phyloP scores from a whole-genome alignment of 129 eudicot species.

The Ambrosia artemisiifolia region DNA sequence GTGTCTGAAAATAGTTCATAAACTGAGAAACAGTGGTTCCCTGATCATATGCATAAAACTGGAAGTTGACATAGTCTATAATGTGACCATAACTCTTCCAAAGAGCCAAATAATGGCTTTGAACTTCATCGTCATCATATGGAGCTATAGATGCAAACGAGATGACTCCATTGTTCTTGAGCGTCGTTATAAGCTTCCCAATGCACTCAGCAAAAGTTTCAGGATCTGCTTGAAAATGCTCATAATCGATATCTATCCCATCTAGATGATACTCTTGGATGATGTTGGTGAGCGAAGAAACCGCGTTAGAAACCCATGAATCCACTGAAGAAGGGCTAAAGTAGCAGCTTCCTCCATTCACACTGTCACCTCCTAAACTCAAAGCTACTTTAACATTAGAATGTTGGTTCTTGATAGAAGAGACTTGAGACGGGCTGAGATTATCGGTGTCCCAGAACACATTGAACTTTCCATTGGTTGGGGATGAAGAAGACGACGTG shows the following conservation, averaged over 20 bases:
- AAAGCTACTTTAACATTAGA: constrained; percentile 62
- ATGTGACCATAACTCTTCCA: constrained; percentile 56
- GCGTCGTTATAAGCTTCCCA: constrained; percentile 52
- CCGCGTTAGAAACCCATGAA: constrained; percentile 73
- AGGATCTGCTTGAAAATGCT: constrained; percentile 61
- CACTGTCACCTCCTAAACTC: constrained; percentile 81
- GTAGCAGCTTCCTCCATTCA: constrained; percentile 47
- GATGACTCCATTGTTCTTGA: constrained; percentile 51
- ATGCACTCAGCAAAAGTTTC: constrained; percentile 67
- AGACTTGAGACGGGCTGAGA: constrained; percentile 52
- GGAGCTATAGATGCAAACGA: constrained; percentile 82
- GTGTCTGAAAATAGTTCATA: constrained; percentile 36
- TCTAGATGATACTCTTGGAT: constrained; percentile 61
- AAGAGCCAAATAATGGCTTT: constrained; percentile 66
- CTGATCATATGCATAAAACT: constrained; percentile 66
- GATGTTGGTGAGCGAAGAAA: constrained; percentile 55
- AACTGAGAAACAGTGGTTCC: constrained; percentile 54
- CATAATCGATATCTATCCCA: constrained; percentile 79
- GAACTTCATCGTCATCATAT: constrained; percentile 61
- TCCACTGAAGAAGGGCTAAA: constrained; percentile 51
- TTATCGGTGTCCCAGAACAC: constrained; percentile 69
- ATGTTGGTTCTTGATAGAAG: constrained; percentile 52
- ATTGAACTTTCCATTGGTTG: constrained; percentile 68
- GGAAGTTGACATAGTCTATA: constrained; percentile 75
- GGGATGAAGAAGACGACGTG: constrained; percentile 51